Evolutionary conservation across 306 rosid genomes (phyloP).

Genomic region (Trifolium dubium): DNA sequence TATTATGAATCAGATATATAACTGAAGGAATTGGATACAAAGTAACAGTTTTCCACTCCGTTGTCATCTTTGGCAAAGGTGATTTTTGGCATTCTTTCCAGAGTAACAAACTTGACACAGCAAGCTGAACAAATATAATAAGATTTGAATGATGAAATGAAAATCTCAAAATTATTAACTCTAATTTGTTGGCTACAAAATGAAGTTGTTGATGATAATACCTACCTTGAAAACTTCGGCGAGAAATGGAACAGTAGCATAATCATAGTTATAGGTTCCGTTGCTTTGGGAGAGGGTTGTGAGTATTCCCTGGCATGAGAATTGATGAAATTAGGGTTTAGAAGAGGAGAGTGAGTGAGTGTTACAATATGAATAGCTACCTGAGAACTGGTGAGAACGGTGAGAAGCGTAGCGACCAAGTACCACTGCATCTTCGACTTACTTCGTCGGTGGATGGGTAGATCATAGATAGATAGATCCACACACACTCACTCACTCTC

Average conservation of each 20-base stretch:
- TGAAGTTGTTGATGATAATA: too few relatives aligned
- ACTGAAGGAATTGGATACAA: slow-evolving; percentile 83
- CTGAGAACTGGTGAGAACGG: slow-evolving; percentile 61
- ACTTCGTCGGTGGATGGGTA: not conserved
- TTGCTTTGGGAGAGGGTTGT: slow-evolving; percentile 89
- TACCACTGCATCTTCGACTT: slow-evolving; percentile 51
- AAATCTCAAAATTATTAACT: too few relatives aligned
- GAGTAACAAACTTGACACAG: slow-evolving; percentile 75
- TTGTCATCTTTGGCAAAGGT: slow-evolving; percentile 78
- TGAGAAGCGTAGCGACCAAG: slow-evolving; percentile 52
- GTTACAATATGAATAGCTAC: too few relatives aligned
- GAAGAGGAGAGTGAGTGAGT: not conserved
- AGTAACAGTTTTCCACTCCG: slow-evolving; percentile 77
- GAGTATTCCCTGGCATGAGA: slow-evolving; percentile 68
- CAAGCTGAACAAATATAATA: slow-evolving; percentile 53
- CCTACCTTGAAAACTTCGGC: slow-evolving; percentile 90
- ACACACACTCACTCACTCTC: not conserved
- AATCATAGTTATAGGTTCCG: slow-evolving; percentile 74
- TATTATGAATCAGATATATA: slow-evolving; percentile 81
- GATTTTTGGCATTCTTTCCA: slow-evolving; percentile 75
- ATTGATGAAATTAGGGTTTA: slow-evolving; percentile 29
- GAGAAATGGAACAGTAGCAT: slow-evolving; percentile 95
- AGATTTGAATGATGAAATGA: too few relatives aligned
- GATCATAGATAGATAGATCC: too few relatives aligned
- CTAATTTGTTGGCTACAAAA: too few relatives aligned